Conservation (phyloP, 2,329 filamentous ascomycete species). For the Fusarium virguliforme region DNA sequence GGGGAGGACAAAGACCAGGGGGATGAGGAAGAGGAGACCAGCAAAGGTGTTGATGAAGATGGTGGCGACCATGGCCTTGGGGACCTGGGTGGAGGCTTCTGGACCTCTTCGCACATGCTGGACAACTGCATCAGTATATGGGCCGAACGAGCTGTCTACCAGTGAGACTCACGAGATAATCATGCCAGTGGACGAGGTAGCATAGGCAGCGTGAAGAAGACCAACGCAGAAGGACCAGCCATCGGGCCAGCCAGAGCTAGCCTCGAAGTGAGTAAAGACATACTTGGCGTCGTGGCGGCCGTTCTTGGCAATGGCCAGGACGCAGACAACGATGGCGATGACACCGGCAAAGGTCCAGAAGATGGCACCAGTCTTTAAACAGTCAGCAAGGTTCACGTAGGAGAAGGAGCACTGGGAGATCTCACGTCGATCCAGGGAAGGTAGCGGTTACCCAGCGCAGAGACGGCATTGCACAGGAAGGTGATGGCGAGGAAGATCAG, state of each 20-base stretch:
- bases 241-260: constrained; percentile 77
- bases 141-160: constrained; percentile 5
- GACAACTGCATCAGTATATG: constrained; percentile 11
- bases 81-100: constrained; percentile 76
- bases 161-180: constrained; percentile 76
- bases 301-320: constrained; percentile 77
- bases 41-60: constrained; percentile 77
- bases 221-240: constrained; percentile 84
- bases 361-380: constrained; percentile 75
- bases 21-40: constrained; percentile 78
- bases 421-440: constrained; percentile 80
- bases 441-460: constrained; percentile 76
- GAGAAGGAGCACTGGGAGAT: not conserved
- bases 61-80: constrained; percentile 80
- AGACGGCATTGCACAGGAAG: constrained; percentile 75
- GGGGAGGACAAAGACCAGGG: constrained; percentile 78
- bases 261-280: constrained; percentile 79
- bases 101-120: constrained; percentile 83
- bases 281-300: constrained; percentile 75
- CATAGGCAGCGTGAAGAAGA: constrained; percentile 80
- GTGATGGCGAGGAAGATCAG: constrained; percentile 81
- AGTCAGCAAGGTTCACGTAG: constrained; percentile 23
- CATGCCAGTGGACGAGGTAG: constrained; percentile 84
- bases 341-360: constrained; percentile 83
- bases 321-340: constrained; percentile 74